phyloP scores from a whole-genome alignment of 495 filamentous ascomycete species.

The Astrothelium subdiscretum region DNA sequence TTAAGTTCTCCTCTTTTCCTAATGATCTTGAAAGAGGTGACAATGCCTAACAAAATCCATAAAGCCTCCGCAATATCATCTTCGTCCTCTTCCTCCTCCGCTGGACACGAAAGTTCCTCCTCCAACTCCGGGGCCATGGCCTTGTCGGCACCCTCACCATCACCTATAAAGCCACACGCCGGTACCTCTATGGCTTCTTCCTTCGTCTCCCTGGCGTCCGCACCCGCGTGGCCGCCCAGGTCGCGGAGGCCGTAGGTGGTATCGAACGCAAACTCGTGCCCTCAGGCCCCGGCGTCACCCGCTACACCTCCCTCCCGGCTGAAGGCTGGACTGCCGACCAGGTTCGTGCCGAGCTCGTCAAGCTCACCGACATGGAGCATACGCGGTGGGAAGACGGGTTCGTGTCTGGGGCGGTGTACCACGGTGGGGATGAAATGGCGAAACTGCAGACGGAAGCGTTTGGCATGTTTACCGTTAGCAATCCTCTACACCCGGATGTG shows the following conservation, averaged over 20 bases:
- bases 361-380: constrained; percentile 76
- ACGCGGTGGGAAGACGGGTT: constrained; percentile 92
- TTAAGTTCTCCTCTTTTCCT: background rate
- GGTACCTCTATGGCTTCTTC: constrained; percentile 74
- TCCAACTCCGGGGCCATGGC: constrained; percentile 81
- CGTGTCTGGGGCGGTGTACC: constrained; percentile 93
- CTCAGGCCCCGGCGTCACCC: constrained; percentile 54
- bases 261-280: constrained; percentile 73
- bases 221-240: constrained; percentile 67
- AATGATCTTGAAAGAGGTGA: background rate
- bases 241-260: constrained; percentile 60
- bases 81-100: constrained; percentile 85
- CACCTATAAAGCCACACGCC: constrained; percentile 54
- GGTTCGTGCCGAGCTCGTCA: constrained; percentile 66
- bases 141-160: constrained; percentile 66
- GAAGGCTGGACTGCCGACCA: constrained; percentile 76
- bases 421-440: constrained; percentile 75
- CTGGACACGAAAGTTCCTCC: constrained; percentile 67
- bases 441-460: constrained; percentile 86
- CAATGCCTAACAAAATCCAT: background rate
- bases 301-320: constrained; percentile 68
- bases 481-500: constrained; percentile 97
- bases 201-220: constrained; percentile 75
- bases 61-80: constrained; percentile 61
- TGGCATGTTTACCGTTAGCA: constrained; percentile 85